Evolutionary conservation across 345 rosid genomes (phyloP).

Genomic region (Viola odorata): DNA sequence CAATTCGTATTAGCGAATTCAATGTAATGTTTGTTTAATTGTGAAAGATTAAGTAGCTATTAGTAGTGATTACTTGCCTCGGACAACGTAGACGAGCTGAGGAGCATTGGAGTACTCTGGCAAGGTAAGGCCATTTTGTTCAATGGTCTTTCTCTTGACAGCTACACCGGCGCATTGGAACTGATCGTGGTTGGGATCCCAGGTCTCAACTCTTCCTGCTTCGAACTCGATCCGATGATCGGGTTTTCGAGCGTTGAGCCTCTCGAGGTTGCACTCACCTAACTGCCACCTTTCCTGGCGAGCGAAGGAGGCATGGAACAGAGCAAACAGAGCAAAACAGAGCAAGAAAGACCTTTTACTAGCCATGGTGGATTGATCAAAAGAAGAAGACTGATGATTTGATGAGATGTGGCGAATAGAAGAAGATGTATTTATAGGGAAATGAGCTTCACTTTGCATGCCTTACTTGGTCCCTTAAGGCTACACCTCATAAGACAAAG

Average conservation of each 20-base stretch:
- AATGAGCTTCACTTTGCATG: slow-evolving; percentile 39
- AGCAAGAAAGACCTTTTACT: slow-evolving; percentile 22
- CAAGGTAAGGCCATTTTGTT: slow-evolving; percentile 49
- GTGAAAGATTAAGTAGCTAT: too few species aligned
- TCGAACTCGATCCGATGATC: slow-evolving; percentile 35
- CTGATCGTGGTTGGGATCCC: slow-evolving; percentile 51
- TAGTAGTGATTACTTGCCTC: slow-evolving; percentile 21
- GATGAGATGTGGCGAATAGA: background rate
- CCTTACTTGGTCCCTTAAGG: background rate
- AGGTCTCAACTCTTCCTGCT: slow-evolving; percentile 50
- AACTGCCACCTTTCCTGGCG: slow-evolving; percentile 14
- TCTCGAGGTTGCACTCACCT: slow-evolving; percentile 46
- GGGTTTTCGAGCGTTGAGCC: slow-evolving; percentile 48
- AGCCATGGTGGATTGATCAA: slow-evolving; percentile 10
- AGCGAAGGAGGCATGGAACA: slow-evolving; percentile 39
- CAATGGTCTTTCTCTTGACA: slow-evolving; percentile 32
- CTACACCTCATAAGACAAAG: slow-evolving; percentile 18
- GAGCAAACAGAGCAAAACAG: slow-evolving; percentile 30
- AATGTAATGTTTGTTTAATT: too few species aligned
- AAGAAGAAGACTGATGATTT: background rate
- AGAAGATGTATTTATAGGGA: slow-evolving; percentile 21
- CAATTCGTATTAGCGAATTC: too few species aligned
- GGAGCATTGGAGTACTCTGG: slow-evolving; percentile 42
- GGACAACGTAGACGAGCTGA: slow-evolving; percentile 44
- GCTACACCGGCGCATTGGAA: slow-evolving; percentile 60